Evolutionary conservation across 768 basidiomycete species (phyloP).

Genomic region (Podaxis rugospora): DNA sequence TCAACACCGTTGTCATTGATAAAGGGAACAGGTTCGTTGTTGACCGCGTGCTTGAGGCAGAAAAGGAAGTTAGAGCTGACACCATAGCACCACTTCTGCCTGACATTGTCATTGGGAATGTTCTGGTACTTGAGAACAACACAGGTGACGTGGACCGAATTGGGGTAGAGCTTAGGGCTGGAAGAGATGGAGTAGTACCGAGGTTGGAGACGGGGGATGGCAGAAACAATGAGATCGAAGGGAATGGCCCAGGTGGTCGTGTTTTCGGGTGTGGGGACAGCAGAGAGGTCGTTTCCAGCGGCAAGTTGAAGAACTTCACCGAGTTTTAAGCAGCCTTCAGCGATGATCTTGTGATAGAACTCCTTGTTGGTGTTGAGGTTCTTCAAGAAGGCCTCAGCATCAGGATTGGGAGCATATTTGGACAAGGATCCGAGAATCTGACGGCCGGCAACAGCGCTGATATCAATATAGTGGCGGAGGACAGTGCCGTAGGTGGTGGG

Average conservation of each 20-base stretch:
- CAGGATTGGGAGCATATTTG: constrained; percentile 81
- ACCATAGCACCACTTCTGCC: constrained; percentile 74
- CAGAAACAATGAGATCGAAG: constrained; percentile 94
- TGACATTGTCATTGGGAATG: constrained; percentile 43
- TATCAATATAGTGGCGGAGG: constrained; percentile 95
- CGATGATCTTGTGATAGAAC: constrained; percentile 71
- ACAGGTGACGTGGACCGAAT: constrained; percentile 87
- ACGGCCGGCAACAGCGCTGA: constrained; percentile 90
- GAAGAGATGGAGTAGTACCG: constrained; percentile 99
- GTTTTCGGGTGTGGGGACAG: constrained; percentile 58
- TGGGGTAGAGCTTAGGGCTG: constrained; percentile 88
- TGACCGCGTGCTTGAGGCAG: constrained; percentile 79
- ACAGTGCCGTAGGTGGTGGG: constrained; percentile 93
- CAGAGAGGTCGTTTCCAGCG: constrained; percentile 68
- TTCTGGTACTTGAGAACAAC: constrained; percentile 95
- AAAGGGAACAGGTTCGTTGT: constrained; percentile 50
- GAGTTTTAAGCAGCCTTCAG: constrained; percentile 82
- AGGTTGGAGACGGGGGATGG: constrained; percentile 90
- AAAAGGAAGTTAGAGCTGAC: constrained; percentile 94
- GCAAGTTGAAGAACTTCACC: constrained; percentile 92
- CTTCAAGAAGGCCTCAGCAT: constrained; percentile 70
- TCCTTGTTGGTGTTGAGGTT: constrained; percentile 86
- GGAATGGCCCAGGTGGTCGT: constrained; percentile 89
- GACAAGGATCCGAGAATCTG: constrained; percentile 86
- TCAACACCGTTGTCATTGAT: constrained; percentile 31